Evolutionary conservation across 208 protist genomes (phyloP), one percentile per base, ranked within the genome.

Genomic region (Wallacemonas sp.): DNA sequence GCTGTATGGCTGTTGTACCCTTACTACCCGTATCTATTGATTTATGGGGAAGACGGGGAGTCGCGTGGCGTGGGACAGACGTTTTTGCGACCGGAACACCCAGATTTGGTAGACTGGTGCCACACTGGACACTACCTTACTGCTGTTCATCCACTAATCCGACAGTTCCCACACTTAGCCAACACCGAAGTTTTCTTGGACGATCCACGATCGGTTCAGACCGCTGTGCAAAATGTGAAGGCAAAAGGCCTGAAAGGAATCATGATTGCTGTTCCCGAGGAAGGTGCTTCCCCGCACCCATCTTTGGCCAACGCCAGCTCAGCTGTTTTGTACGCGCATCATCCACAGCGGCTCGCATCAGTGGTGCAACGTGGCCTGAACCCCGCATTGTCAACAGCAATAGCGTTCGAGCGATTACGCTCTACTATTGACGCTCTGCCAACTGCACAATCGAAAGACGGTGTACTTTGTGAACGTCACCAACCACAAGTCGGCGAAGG

Each of bases 21-120:
- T 22, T 92, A 92, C 66, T 92, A 94, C 46, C 89, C 85, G 0
- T 89, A 89, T 30, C 62, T 92, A 9, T 50, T 77, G 19, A 66
- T 88, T 6, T 76, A 76, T 66, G 29, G 38, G 12, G 9, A 57
- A 34, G 33, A 57, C 22, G 44, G 34, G 30, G n/a, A n/a, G n/a
- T n/a, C n/a, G n/a, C n/a, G n/a, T n/a, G n/a, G n/a, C n/a, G n/a
- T 32, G 29, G 19, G 29, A 15, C 32, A 63, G 1, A 72, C 82
- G 9, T 92, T 89, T 74, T 52, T 89, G 61, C 73, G 74, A 9
- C 79, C 68, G 17, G 66, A 78, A 0, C 68, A 87, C 34, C 19
- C 58, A 13, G 0, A 39, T 6, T 62, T 92, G 12, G 44, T 61
- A 50, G 26, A 54, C 13, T 93, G 84, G 82, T 15, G 65, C 1